Conservation (phyloP, 2,329 filamentous ascomycete species). For the Lasiodiplodia citricola region DNA sequence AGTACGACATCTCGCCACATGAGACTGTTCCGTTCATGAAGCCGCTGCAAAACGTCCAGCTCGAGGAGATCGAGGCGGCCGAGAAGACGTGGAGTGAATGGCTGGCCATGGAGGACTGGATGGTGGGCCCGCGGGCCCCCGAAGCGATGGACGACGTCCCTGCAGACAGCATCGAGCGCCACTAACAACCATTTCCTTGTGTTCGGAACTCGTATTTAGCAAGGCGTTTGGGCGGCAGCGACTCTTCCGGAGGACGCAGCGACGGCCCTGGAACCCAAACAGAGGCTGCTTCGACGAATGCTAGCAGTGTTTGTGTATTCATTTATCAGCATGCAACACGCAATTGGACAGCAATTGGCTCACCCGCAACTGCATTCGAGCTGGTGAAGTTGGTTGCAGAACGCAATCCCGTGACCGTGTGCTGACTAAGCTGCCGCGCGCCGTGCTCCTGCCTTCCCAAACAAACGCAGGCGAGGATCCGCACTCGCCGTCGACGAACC, state of each 20-base stretch:
- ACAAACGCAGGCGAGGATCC: neutral
- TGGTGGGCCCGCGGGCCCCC: constrained; percentile 83
- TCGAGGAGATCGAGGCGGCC: constrained; percentile 80
- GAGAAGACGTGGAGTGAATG: constrained; percentile 92
- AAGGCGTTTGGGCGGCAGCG: constrained; percentile 20
- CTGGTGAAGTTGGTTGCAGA: neutral
- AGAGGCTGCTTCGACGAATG: neutral
- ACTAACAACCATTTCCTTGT: neutral
- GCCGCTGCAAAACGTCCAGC: constrained; percentile 76
- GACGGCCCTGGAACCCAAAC: neutral
- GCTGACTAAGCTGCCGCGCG: constrained; percentile 15
- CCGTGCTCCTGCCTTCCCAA: constrained; percentile 8
- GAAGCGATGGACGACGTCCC: constrained; percentile 43
- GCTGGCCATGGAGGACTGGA: constrained; percentile 98
- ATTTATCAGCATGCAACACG: neutral
- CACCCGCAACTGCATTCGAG: neutral
- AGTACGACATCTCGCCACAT: constrained; percentile 84
- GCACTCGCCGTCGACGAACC: neutral
- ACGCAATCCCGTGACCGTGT: neutral
- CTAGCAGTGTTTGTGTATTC: neutral
- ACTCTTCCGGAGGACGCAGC: neutral
- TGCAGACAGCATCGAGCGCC: constrained; percentile 14
- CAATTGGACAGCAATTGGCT: constrained; percentile 9
- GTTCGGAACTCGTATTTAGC: constrained; percentile 4
- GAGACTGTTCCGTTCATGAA: constrained; percentile 88